Percentiles rank a stretch among this genome's conserved stretches.
phyloP scores from a whole-genome alignment of 2,329 filamentous ascomycete species.

The Diaporthe australafricana region DNA sequence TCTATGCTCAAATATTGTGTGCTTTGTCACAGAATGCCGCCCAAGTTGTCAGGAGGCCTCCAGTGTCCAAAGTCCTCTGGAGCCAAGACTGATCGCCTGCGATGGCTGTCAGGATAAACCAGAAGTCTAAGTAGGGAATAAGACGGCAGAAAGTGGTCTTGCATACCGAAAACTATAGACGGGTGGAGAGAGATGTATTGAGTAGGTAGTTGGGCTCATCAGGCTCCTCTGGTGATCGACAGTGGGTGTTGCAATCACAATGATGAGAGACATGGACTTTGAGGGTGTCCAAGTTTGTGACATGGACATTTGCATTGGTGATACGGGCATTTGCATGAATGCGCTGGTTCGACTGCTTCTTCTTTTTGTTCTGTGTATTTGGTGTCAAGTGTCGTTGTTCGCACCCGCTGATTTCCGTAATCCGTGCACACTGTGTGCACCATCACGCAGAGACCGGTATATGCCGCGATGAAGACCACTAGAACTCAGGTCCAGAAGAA shows the following conservation, averaged over 20 bases:
- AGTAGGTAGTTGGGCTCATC: not conserved
- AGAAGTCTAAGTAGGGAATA: not conserved
- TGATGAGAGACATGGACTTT: not conserved
- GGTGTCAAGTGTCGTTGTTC: not conserved
- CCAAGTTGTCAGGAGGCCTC: not conserved
- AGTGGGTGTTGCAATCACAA: not conserved
- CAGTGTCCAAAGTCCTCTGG: not conserved
- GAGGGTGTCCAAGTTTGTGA: not conserved
- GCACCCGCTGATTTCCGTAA: not conserved
- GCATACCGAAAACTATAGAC: not conserved
- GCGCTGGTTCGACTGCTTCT: not conserved
- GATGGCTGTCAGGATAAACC: not conserved
- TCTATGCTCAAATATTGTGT: not conserved
- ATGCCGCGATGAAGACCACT: not conserved
- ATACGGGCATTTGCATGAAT: not conserved
- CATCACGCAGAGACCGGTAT: not conserved
- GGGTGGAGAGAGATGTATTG: not conserved
- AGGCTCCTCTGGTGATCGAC: not conserved
- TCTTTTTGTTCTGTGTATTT: not conserved
- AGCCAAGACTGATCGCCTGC: not conserved
- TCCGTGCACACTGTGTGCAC: not conserved
- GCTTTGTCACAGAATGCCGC: not conserved
- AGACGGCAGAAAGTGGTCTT: not conserved
- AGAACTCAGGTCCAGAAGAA: not conserved
- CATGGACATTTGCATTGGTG: not conserved